Evolutionary conservation across 2,329 filamentous ascomycete genomes (phyloP), one percentile per base, ranked within the genome.

Genomic region (Beauveria rudraprayagi): DNA sequence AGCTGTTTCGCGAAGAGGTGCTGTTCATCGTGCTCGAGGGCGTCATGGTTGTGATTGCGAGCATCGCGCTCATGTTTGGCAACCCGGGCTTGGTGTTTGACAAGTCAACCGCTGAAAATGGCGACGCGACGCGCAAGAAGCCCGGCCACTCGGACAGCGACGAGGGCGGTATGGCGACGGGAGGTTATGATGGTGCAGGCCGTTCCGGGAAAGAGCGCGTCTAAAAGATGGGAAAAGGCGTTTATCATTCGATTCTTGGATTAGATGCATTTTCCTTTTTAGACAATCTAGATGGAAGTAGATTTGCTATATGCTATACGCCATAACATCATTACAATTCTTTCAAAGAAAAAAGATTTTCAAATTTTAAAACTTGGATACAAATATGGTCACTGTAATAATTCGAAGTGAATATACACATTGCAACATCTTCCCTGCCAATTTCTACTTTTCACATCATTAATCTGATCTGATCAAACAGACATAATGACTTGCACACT

Each of bases 21-120:
- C 52, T 24, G 16, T 61, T 24, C 60, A 61, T 62, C 37, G 48
- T 44, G 41, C 61, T 62, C 14, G 63, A 61, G 19, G 54, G 51
- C 44, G 63, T 68, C 16, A 61, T 76, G 14, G 72, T 78, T 19
- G 68, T 73, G 16, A 61, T 77, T 10, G 76, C 76, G 14, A 72
- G 69, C 9, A 41, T 69, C 24, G 66, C 71, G 4, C 70, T 79
- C n/a, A 72, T 66, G 67, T 68, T 76, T 9, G 76, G 76, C 1
- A 74, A 78, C 66, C 77, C 77, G 2, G 77, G 77, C 1, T 68
- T 78, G 17, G 73, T 75, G 16, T 73, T 78, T 52, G 67, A 69
- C 57, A 62, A 54, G 50, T 22, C 48, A 19, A 14, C 10, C 4
- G 44, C 16, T n/a, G 5, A 14, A 17, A 24, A 34, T n/a, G 37